phyloP scores from a whole-genome alignment of 139 green algal species.

The Micractinium conductrix region DNA sequence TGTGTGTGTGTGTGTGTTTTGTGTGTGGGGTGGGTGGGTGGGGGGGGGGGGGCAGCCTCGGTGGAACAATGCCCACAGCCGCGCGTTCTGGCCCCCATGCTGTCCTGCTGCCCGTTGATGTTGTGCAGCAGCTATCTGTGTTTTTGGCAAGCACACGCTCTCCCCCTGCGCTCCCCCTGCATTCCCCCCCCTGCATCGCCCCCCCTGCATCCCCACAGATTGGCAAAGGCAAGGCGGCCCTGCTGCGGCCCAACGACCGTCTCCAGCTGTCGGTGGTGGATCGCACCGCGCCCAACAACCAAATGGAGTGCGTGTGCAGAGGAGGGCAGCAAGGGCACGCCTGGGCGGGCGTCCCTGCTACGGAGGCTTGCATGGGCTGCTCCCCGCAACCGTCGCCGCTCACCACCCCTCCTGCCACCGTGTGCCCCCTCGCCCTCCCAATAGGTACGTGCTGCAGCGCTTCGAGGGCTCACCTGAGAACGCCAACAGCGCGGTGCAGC shows the following conservation, averaged over 20 bases:
- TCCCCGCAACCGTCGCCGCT: background rate
- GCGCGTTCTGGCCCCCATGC: background rate
- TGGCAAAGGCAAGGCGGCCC: background rate
- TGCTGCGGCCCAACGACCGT: background rate
- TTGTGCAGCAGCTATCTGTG: background rate
- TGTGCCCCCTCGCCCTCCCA: background rate
- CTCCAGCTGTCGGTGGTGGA: slow-evolving; percentile 15
- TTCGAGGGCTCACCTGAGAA: slow-evolving; percentile 2
- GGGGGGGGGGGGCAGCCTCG: background rate
- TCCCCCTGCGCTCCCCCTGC: background rate
- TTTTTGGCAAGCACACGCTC: background rate
- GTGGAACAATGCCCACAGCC: background rate
- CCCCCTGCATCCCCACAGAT: too few species aligned
- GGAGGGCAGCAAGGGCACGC: background rate
- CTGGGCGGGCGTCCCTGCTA: background rate
- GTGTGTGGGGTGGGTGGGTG: background rate
- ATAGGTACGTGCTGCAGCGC: slow-evolving; percentile 13
- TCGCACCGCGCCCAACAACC: background rate
- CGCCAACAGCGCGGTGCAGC: slow-evolving; percentile 8
- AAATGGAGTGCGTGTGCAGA: slow-evolving; percentile 12
- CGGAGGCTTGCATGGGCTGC: background rate
- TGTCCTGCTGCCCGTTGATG: background rate
- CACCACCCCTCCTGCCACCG: background rate
- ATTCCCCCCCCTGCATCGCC: background rate
- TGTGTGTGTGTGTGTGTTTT: background rate